Percentiles rank a stretch among this genome's conserved stretches.
phyloP scores from a whole-genome alignment of 139 green algal genomes.

The Chlorella sorokiniana region DNA sequence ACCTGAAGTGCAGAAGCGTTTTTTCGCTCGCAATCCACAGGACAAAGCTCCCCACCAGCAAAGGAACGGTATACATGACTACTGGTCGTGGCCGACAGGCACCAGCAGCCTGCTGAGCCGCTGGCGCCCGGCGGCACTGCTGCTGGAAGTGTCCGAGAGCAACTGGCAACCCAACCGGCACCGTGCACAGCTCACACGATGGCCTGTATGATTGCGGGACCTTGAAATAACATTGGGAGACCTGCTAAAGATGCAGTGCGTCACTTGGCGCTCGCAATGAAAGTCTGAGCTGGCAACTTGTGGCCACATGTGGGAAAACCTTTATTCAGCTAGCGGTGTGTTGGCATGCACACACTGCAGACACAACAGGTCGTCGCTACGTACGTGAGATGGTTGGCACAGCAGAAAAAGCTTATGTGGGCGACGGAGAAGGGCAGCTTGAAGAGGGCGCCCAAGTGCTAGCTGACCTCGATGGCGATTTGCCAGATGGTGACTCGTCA shows the following conservation, averaged over 20 bases:
- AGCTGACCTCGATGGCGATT: slow-evolving; percentile 60
- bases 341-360: too few species aligned
- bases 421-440: slow-evolving; percentile 34
- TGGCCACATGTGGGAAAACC: too few species aligned
- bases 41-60: slow-evolving; percentile 34
- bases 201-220: too few species aligned
- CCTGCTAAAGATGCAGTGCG: too few species aligned
- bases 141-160: too few species aligned
- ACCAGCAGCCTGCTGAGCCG: too few species aligned
- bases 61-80: slow-evolving; percentile 1
- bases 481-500: background rate
- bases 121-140: background rate
- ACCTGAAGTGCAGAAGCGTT: slow-evolving; percentile 50
- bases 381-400: background rate
- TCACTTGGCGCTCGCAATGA: too few species aligned
- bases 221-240: too few species aligned
- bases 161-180: too few species aligned
- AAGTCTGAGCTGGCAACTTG: too few species aligned
- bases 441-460: slow-evolving; percentile 59
- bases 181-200: too few species aligned
- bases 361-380: background rate
- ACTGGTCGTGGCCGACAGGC: background rate
- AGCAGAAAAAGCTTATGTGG: slow-evolving; percentile 45
- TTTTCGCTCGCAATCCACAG: slow-evolving; percentile 46
- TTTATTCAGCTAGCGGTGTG: too few species aligned